Evolutionary conservation across 2,329 filamentous ascomycete genomes (phyloP).

Genomic region (Aspergillus fumigatiaffinis): DNA sequence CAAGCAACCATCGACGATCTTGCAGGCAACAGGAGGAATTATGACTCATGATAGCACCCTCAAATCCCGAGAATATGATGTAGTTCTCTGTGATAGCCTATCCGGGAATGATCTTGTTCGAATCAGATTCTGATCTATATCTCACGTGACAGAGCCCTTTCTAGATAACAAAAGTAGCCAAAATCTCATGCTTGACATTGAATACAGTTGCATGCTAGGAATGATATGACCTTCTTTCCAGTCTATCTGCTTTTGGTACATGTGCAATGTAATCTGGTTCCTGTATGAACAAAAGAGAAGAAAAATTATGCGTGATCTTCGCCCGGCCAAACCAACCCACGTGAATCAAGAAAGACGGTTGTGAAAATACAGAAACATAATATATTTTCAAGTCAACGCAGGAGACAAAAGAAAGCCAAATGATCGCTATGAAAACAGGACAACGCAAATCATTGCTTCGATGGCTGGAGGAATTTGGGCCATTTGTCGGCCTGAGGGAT

Average conservation of each 20-base stretch:
- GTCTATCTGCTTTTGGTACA: slow-evolving; percentile 23
- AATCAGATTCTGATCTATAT: too few species aligned
- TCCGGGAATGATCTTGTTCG: too few species aligned
- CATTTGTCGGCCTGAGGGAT: slow-evolving; percentile 45
- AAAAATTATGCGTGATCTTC: slow-evolving; percentile 2
- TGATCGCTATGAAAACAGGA: slow-evolving; percentile 24
- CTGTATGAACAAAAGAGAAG: slow-evolving; percentile 8
- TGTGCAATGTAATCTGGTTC: slow-evolving; percentile 10
- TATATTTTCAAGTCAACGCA: slow-evolving; percentile 15
- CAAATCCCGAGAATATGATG: neutral
- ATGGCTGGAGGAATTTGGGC: slow-evolving; percentile 32
- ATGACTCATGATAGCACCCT: neutral
- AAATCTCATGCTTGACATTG: neutral
- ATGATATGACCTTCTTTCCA: neutral
- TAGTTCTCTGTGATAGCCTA: too few species aligned
- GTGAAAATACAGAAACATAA: slow-evolving; percentile 19
- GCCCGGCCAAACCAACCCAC: slow-evolving; percentile 7
- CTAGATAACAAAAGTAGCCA: too few species aligned
- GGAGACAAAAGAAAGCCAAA: slow-evolving; percentile 11
- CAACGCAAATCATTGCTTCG: slow-evolving; percentile 24
- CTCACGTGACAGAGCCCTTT: too few species aligned
- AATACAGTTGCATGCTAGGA: neutral
- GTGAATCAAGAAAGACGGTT: slow-evolving; percentile 2
- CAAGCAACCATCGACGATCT: neutral
- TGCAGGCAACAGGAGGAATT: neutral